Evolutionary conservation across 2,329 filamentous ascomycete species (phyloP), one percentile per base, ranked within the genome.

Genomic region (Talaromyces islandicus): DNA sequence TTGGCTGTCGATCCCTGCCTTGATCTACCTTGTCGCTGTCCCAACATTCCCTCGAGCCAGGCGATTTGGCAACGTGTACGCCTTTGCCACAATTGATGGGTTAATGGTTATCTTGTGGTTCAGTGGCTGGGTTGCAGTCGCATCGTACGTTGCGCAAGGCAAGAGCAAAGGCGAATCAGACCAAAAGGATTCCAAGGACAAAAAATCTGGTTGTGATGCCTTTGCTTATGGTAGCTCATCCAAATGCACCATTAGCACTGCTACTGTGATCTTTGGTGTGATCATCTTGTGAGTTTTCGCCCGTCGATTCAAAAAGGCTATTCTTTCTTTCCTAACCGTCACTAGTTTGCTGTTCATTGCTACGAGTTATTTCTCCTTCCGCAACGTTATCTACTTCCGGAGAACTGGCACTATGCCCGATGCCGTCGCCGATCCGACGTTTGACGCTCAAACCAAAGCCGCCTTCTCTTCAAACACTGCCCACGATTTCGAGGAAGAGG

Each of bases 31-130:
- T 58, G 77, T 81, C 52, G 83, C 83, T 69, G 81, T 85, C 4
- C 84, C 85, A 5, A 82, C 85, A 75, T 87, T 83, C 81, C 79
- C 79, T 25, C 81, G 84, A 63, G 81, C 83, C 27, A 77, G 78
- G 64, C 78, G 80, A 56, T 84, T 87, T 67, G 81, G 82, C 60
- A 85, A 85, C 65, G 80, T 82, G 41, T 86, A 85, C 67, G 84
- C 82, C 57, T 85, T 85, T 67, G 80, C 82, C 9, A 73, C 76
- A 2, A 69, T 87, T 60, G 85, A 87, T 65, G 70, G 77, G 14
- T 66, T 85, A 25, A 85, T 80, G 66, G 70, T 78, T 5, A 68
- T 86, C 10, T 69, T 87, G 43, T 87, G 84, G 84, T 83, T 86
- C 67, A 77, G 78, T 5, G 84, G 84, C 4, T 84, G 84, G 75